phyloP scores from a whole-genome alignment of 257 asterid species.

The Striga asiatica region DNA sequence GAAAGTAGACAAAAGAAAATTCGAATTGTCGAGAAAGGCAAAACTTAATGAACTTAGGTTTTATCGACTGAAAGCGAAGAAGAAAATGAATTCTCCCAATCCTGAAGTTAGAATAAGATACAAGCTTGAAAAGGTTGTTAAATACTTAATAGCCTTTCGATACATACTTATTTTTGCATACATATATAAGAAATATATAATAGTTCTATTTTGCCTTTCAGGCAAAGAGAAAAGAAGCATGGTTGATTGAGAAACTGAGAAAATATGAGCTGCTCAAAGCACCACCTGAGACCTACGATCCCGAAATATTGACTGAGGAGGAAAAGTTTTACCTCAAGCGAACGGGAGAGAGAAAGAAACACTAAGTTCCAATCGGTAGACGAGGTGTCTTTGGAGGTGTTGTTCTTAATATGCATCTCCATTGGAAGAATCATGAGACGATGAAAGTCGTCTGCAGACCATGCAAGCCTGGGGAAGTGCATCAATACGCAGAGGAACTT shows the following conservation, averaged over 20 bases:
- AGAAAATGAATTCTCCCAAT: constrained; percentile 88
- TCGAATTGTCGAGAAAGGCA: constrained; percentile 49
- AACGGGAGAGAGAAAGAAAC: constrained; percentile 87
- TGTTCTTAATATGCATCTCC: constrained; percentile 97
- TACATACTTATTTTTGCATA: neutral
- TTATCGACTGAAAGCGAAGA: constrained; percentile 84
- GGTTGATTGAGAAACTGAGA: constrained; percentile 92
- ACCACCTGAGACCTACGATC: constrained; percentile 64
- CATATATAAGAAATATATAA: neutral
- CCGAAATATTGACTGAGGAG: constrained; percentile 90
- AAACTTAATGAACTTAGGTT: constrained; percentile 83
- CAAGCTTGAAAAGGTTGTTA: constrained; percentile 81
- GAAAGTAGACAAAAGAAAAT: constrained; percentile 19
- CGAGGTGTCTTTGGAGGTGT: constrained; percentile 98
- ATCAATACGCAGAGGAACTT: constrained; percentile 72
- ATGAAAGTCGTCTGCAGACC: constrained; percentile 88
- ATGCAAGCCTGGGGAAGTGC: constrained; percentile 82
- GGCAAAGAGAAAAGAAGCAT: constrained; percentile 89
- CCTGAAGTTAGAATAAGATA: constrained; percentile 92
- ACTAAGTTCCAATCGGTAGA: constrained; percentile 79
- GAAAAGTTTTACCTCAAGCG: constrained; percentile 86
- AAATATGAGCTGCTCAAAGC: constrained; percentile 65
- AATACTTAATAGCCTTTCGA: neutral
- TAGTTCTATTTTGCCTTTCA: constrained; percentile 8
- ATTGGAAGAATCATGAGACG: constrained; percentile 93